A percentile compares a stretch with the other conserved stretches of the same genome.
phyloP scores from a whole-genome alignment of 495 filamentous ascomycete species.

The Annulohypoxylon maeteangense region DNA sequence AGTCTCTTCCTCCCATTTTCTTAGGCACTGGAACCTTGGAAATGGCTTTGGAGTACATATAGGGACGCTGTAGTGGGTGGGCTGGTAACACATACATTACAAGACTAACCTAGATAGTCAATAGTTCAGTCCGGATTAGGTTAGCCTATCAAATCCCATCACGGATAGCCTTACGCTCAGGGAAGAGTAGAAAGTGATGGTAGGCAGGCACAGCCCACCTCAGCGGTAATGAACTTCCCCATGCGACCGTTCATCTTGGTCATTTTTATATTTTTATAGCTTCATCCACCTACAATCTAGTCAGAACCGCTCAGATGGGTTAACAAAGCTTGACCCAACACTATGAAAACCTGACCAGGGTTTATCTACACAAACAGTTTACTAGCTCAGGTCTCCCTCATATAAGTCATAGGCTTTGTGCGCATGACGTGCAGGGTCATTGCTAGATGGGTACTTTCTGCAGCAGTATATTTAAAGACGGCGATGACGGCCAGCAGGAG shows the following conservation, averaged over 20 bases:
- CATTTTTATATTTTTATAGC: background rate
- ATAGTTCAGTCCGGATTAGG: background rate
- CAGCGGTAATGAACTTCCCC: background rate
- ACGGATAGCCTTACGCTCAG: background rate
- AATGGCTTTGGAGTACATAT: no score
- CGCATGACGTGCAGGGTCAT: background rate
- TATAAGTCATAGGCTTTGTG: background rate
- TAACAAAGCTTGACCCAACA: background rate
- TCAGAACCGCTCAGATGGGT: background rate
- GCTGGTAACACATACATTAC: background rate
- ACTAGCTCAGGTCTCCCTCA: background rate
- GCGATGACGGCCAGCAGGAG: constrained; percentile 30
- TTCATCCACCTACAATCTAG: constrained; percentile 1
- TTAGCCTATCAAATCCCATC: background rate
- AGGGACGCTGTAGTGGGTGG: no score
- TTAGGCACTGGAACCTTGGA: background rate
- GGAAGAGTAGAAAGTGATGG: background rate
- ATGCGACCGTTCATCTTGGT: background rate
- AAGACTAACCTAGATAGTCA: background rate
- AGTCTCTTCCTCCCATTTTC: background rate
- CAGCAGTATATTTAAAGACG: constrained; percentile 37
- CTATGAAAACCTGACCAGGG: background rate
- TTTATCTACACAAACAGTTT: background rate
- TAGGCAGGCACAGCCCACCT: no score
- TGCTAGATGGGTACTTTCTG: constrained; percentile 28